phyloP scores from a whole-genome alignment of 2,329 filamentous ascomycete genomes.

The Dactylellina haptotyla region DNA sequence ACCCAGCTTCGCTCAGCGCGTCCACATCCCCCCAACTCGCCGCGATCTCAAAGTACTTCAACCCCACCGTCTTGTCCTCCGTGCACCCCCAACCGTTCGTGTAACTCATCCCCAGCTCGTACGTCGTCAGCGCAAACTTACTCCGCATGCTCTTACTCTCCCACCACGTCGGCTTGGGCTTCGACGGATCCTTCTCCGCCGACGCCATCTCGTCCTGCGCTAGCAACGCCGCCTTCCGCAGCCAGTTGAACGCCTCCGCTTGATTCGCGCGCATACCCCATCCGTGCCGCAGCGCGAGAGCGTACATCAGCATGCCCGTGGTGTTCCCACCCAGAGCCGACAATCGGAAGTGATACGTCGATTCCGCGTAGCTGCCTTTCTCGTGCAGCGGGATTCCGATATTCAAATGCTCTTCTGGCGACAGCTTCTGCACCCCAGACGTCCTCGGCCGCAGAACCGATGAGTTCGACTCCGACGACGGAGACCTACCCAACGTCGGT shows the following conservation, averaged over 20 bases:
- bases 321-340: constrained; percentile 86
- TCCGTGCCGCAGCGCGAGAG: constrained; percentile 91
- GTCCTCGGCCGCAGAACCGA: constrained; percentile 25
- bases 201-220: constrained; percentile 84
- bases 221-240: constrained; percentile 87
- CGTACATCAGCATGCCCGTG: constrained; percentile 95
- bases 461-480: constrained; percentile 38
- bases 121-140: constrained; percentile 93
- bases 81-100: constrained; percentile 98
- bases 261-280: constrained; percentile 98
- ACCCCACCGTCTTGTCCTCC: constrained; percentile 85
- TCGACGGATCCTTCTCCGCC: constrained; percentile 72
- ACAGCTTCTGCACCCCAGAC: constrained; percentile 34
- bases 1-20: constrained; percentile 91
- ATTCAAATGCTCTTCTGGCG: constrained; percentile 82
- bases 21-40: constrained; percentile 97
- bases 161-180: constrained; percentile 71
- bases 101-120: constrained; percentile 94
- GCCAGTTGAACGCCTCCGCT: constrained; percentile 87
- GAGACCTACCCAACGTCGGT: constrained; percentile 25
- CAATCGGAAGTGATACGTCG: constrained; percentile 92
- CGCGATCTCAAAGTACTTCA: constrained; percentile 96
- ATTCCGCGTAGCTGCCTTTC: constrained; percentile 86
- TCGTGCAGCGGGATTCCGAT: constrained; percentile 93
- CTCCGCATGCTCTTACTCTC: constrained; percentile 86